A percentile compares a stretch with the other conserved stretches of the same genome.
Evolutionary conservation across 2,329 filamentous ascomycete genomes (phyloP).

Genomic region (Microdochium trichocladiopsis): DNA sequence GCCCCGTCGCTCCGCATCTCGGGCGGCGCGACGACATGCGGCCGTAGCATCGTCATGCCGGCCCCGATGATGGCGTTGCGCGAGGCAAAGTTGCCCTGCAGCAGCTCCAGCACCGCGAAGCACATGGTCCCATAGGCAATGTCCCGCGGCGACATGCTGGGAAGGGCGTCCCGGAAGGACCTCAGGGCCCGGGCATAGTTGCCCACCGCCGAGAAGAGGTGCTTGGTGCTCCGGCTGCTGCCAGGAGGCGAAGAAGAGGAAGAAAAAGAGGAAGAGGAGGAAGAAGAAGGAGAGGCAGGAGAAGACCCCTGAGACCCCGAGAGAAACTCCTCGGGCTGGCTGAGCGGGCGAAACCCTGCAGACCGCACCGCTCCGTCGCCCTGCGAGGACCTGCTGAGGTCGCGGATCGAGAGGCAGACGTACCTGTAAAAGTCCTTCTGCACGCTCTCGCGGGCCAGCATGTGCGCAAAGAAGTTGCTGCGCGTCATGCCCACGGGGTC

Average conservation of each 20-base stretch:
- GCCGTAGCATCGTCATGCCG: background rate
- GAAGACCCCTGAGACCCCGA: too few relatives aligned
- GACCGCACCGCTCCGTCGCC: background rate
- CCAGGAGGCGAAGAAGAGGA: too few relatives aligned
- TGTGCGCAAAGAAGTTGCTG: background rate
- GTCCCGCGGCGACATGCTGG: background rate
- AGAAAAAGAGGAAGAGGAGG: too few relatives aligned
- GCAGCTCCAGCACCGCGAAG: background rate
- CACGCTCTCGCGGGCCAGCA: background rate
- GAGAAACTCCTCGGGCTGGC: background rate
- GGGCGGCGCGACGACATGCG: background rate
- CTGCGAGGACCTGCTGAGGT: background rate
- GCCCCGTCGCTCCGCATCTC: background rate
- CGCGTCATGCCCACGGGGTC: background rate
- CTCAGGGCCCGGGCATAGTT: background rate
- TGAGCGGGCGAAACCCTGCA: background rate
- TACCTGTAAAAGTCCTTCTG: background rate
- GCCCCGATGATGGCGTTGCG: background rate
- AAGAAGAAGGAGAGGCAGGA: too few relatives aligned
- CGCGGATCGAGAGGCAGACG: background rate
- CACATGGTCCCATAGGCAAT: background rate
- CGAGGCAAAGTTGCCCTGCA: background rate
- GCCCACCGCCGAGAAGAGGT: background rate
- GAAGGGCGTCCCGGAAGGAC: background rate
- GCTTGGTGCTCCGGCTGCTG: background rate